Conservation (phyloP, 106 monocot species). For the Platanthera guangdongensis region DNA sequence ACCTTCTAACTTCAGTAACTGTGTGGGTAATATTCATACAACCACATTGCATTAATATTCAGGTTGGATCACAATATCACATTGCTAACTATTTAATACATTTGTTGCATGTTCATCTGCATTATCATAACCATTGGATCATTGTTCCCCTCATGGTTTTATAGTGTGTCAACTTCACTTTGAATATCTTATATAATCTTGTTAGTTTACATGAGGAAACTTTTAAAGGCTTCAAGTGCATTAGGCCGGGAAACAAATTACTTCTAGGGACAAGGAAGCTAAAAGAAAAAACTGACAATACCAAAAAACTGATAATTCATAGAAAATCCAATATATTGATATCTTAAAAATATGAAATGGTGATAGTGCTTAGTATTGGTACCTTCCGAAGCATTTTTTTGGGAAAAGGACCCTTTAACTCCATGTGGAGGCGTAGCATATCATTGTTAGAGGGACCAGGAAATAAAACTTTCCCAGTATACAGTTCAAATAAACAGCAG, state of each 20-base stretch:
- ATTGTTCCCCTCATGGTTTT: too few species aligned
- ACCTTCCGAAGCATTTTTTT: conserved; percentile 98
- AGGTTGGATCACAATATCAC: too few species aligned
- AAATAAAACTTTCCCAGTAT: conserved; percentile 85
- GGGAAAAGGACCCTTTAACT: conserved; percentile 90
- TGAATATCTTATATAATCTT: background rate
- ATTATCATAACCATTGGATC: too few species aligned
- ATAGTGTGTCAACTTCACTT: too few species aligned
- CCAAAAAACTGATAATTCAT: background rate
- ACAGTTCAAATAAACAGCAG: conserved; percentile 94
- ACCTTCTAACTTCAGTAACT: too few species aligned
- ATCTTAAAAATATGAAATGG: background rate
- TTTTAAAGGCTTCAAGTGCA: background rate
- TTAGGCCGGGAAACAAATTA: background rate
- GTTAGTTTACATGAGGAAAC: background rate
- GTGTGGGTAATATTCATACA: too few species aligned
- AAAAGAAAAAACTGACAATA: background rate
- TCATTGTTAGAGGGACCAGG: conserved; percentile 96
- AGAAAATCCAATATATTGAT: background rate
- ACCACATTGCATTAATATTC: too few species aligned
- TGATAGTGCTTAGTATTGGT: background rate
- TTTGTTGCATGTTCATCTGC: too few species aligned
- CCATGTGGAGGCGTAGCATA: conserved; percentile 98
- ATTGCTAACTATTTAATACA: too few species aligned
- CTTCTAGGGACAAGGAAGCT: background rate